Base-by-base conservation (phyloP, 169 alveolate species). In the Hepatocystis sp. region DNA sequence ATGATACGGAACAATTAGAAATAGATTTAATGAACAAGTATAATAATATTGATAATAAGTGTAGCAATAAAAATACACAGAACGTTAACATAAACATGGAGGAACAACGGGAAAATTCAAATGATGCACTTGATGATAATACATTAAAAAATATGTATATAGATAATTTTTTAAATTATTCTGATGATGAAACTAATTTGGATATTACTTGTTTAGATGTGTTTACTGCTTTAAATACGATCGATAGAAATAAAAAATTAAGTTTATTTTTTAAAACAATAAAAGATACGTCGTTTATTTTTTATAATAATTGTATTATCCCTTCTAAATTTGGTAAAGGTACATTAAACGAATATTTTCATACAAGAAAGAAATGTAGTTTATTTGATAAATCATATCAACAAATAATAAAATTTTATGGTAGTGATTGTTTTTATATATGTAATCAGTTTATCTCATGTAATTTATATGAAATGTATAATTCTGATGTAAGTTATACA, bases 371-470 rank as follows among this genome's bases (percentile, higher is more conserved):
- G 34, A 60, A 47, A 11, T 66, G 91, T n/a, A 67, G 63, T 7
- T 42, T 91, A 34, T 67, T 91, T 49, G 90, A 91, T 51, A 91
- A 88, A 27, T 66, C 92, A 4, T 84, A 84, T 53, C 67, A 85
- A 17, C 55, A 68, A 47, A 71, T 86, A 28, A 34, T 91, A n/a
- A 58, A 51, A 36, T 86, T 91, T 5, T 23, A 13, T 1, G 95
- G 95, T 4, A 49, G 34, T 10, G 85, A 89, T 60, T 88, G 91
- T 7, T 23, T 63, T 13, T 76, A 84, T 47, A 60, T 91, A 53
- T 44, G 91, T 40, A 90, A 89, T 28, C 95, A 91, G 32, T 76
- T 91, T 40, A 66, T 88, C 11, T 67, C 95, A 17, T 36, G 67
- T 42, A 76, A 88, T 49, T 40, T 91, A 58, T 40, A 85, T 28